Percentiles rank a stretch among this genome's conserved stretches.
Evolutionary conservation across 805 yeast genomes (phyloP).

Genomic region (Nakazawaea holstii): DNA sequence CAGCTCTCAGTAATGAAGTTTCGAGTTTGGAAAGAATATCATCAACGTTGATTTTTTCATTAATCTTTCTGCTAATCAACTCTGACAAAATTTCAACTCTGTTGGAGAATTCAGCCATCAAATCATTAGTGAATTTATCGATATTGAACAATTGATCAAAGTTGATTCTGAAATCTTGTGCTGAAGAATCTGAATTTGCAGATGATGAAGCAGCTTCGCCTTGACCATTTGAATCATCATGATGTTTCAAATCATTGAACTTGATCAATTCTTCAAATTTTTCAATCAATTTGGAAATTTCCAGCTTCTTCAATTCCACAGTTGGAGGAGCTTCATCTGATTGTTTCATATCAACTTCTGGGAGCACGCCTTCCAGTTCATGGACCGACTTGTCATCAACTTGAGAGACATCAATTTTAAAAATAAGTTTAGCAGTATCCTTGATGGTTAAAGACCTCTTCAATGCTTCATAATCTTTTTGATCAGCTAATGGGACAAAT

Average conservation of each 20-base stretch:
- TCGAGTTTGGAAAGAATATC: not conserved
- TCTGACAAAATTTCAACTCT: slow-evolving; percentile 7
- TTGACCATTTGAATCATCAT: not conserved
- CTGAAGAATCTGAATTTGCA: not conserved
- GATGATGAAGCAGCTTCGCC: not conserved
- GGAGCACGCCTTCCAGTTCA: not conserved
- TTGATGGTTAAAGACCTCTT: slow-evolving; percentile 44
- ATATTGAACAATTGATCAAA: slow-evolving; percentile 6
- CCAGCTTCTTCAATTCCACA: slow-evolving; percentile 4
- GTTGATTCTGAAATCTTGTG: not conserved
- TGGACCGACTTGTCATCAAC: not conserved
- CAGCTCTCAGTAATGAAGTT: not conserved
- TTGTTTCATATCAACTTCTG: too few relatives aligned
- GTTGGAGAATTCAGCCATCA: slow-evolving; percentile 1
- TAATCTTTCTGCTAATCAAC: not conserved
- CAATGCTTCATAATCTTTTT: slow-evolving; percentile 36
- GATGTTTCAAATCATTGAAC: slow-evolving; percentile 2
- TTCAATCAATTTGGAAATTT: slow-evolving; percentile 10
- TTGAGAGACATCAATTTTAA: slow-evolving; percentile 1
- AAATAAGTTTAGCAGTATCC: slow-evolving; percentile 32
- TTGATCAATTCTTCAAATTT: slow-evolving; percentile 11
- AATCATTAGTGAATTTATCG: slow-evolving; percentile 3
- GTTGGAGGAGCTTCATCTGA: not conserved
- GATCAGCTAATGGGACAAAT: slow-evolving; percentile 33
- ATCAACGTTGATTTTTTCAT: slow-evolving; percentile 3